phyloP scores from a whole-genome alignment of 768 basidiomycete species.

The Mycena alexandri region DNA sequence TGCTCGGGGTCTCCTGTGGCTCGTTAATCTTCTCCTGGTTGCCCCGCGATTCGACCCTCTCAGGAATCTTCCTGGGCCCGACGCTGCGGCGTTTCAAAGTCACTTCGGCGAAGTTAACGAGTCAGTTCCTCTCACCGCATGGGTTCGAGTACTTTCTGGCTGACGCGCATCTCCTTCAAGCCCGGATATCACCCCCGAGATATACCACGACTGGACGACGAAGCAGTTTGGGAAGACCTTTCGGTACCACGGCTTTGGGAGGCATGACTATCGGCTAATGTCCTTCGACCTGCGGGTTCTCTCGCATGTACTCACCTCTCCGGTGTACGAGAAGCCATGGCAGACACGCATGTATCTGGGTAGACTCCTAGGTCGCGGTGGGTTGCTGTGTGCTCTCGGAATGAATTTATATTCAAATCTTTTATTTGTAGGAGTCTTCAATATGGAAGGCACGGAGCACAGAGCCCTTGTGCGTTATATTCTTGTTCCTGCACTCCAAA shows the following conservation, averaged over 20 bases:
- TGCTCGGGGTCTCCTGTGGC: constrained; percentile 53
- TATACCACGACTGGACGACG: constrained; percentile 58
- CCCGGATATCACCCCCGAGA: constrained; percentile 55
- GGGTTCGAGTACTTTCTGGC: neutral
- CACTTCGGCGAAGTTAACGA: constrained; percentile 61
- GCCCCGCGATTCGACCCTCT: constrained; percentile 64
- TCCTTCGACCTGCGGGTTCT: constrained; percentile 64
- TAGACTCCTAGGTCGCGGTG: constrained; percentile 64
- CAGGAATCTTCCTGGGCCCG: constrained; percentile 60
- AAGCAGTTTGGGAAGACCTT: constrained; percentile 62
- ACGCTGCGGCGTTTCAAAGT: constrained; percentile 55
- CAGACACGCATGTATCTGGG: constrained; percentile 64
- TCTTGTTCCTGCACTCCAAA: neutral
- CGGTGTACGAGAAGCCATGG: constrained; percentile 69
- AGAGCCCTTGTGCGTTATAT: constrained; percentile 49
- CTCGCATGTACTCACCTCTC: constrained; percentile 61
- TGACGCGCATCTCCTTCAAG: constrained; percentile 43
- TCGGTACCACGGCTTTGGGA: constrained; percentile 68
- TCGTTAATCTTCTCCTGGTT: constrained; percentile 58
- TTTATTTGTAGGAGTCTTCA: constrained; percentile 57
- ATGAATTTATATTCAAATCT: no score
- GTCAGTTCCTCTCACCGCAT: constrained; percentile 47
- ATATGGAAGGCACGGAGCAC: constrained; percentile 66
- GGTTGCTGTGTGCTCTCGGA: neutral
- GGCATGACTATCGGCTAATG: constrained; percentile 67